Evolutionary conservation across 768 basidiomycete genomes (phyloP), one percentile per base, ranked within the genome.

Genomic region (Vararia minispora): DNA sequence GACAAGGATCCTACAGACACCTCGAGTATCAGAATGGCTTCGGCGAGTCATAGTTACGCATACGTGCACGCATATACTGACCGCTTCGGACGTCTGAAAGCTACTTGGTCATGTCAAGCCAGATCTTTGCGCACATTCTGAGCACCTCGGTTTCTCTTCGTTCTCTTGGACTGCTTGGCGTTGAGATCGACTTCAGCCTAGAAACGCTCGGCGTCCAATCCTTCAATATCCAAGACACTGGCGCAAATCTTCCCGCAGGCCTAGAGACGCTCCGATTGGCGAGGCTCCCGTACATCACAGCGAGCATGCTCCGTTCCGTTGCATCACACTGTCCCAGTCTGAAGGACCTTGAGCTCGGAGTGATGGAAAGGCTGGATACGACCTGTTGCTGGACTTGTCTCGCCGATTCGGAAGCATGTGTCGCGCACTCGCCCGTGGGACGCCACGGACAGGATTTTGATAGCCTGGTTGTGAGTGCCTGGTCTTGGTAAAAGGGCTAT

Each of bases 301-400:
- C 55, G 14, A 47, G 56, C 10, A 50, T 81, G 30, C 61, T 85
- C 20, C 44, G 47, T 5, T 43, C 61, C n/a, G 59, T 83, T 25
- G 63, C 73, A 1, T 47, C 44, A 12, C 54, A 54, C 2, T 73
- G 79, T 36, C 67, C 70, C 25, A 51, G 45, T 20, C 56, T 84
- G 30, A 39, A 43, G 2, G 56, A 62, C 35, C 66, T 84, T 10
- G 62, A 71, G 43, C 59, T 83, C 33, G 74, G 71, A 48, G 74
- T 72, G 42, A 68, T 72, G 5, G 76, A 78, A 44, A 65, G 74
- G 27, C 59, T 82, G 31, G 68, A 74, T 40, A 50, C 64, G 21
- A 60, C 57, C 35, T 79, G 76, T 51, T 84, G 80, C 52, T 74
- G 72, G 66, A 48, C 52, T 31, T 84, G 81, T 52, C 74, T 74